Conservation (phyloP, 139 green algal genomes). For the Haematococcus sp. region DNA sequence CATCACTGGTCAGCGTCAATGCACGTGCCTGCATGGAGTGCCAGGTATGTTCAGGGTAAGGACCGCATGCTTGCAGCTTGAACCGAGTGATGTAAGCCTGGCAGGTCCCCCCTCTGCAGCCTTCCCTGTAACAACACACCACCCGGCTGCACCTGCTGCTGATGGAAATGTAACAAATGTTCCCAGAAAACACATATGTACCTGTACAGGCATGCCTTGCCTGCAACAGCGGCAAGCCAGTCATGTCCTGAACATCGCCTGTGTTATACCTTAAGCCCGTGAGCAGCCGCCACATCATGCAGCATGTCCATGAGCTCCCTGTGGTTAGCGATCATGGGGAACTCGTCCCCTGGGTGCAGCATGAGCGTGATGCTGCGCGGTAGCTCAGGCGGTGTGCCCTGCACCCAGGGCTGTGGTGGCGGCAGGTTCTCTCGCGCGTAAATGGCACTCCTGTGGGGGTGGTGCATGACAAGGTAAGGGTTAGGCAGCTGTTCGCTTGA, state of each 20-base stretch:
- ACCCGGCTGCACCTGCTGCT: no score
- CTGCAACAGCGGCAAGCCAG: no score
- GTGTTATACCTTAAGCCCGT: constrained; percentile 47
- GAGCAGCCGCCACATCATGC: constrained; percentile 37
- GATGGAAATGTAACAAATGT: no score
- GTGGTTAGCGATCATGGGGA: constrained; percentile 21
- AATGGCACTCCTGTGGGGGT: constrained; percentile 21
- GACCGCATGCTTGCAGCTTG: no score
- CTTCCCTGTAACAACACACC: no score
- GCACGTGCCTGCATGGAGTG: constrained; percentile 19
- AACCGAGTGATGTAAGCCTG: no score
- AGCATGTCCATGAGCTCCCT: constrained; percentile 46
- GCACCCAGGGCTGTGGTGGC: neutral
- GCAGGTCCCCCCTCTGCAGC: no score
- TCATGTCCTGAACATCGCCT: no score
- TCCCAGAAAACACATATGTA: no score
- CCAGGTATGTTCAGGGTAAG: neutral
- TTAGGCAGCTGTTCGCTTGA: no score
- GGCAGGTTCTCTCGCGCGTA: constrained; percentile 22
- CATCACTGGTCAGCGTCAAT: constrained; percentile 42
- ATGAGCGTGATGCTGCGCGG: constrained; percentile 57
- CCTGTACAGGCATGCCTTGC: no score
- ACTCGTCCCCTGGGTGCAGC: constrained; percentile 6
- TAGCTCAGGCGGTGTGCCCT: constrained; percentile 7
- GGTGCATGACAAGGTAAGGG: no score